Conservation (phyloP, 768 basidiomycete genomes). For the Mrakia blollopis region DNA sequence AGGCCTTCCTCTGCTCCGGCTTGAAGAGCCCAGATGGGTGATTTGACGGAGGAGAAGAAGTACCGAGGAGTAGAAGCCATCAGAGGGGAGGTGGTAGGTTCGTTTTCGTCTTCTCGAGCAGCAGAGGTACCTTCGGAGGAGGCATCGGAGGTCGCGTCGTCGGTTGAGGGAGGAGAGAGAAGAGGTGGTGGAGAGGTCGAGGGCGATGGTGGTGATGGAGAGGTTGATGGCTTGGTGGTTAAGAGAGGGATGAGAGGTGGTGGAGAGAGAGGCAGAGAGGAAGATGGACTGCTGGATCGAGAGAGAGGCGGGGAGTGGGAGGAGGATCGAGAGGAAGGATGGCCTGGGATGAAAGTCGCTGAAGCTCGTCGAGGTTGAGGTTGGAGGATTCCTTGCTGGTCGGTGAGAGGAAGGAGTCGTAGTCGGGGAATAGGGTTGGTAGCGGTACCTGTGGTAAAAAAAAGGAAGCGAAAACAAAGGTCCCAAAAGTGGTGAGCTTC, state of each 20-base stretch:
- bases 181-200: slow-evolving; percentile 16
- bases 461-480: not conserved
- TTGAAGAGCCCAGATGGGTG: slow-evolving; percentile 26
- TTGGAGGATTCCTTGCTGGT: not conserved
- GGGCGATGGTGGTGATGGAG: not conserved
- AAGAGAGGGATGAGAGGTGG: not conserved
- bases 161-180: slow-evolving; percentile 14
- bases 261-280: not conserved
- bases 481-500: not conserved
- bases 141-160: slow-evolving; percentile 10
- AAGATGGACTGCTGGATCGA: not conserved
- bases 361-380: slow-evolving; percentile 13
- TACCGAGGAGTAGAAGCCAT: slow-evolving; percentile 26
- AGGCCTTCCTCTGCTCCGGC: slow-evolving; percentile 30
- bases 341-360: not conserved
- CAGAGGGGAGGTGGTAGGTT: not conserved
- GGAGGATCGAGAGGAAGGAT: slow-evolving; percentile 2
- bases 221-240: not conserved
- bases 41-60: slow-evolving; percentile 2
- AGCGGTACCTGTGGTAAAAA: slow-evolving; percentile 32
- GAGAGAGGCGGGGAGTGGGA: not conserved
- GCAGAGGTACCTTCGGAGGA: not conserved
- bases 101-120: not conserved
- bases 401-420: slow-evolving; percentile 38
- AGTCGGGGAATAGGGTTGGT: slow-evolving; percentile 45